Evolutionary conservation across 2,329 filamentous ascomycete species (phyloP).

Genomic region (Metarhizium guizhouense): DNA sequence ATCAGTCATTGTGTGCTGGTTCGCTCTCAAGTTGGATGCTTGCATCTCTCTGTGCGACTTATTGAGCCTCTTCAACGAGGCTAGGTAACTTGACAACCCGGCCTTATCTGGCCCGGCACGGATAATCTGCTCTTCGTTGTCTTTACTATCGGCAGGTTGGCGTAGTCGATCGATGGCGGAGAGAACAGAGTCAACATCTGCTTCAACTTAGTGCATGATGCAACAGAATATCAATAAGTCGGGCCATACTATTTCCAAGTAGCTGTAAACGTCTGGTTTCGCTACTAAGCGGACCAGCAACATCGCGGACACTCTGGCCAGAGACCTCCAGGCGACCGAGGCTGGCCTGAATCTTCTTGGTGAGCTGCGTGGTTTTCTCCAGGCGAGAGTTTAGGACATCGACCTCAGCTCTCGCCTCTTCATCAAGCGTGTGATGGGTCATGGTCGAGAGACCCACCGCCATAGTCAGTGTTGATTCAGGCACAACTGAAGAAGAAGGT

Average conservation of each 20-base stretch:
- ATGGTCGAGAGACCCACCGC: conserved; percentile 38
- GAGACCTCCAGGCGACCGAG: conserved; percentile 76
- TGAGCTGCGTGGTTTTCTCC: conserved; percentile 86
- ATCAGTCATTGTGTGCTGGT: conserved; percentile 80
- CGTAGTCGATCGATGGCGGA: conserved; percentile 80
- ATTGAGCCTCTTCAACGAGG: conserved; percentile 80
- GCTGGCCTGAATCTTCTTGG: conserved; percentile 90
- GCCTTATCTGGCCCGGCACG: conserved; percentile 76
- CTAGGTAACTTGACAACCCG: conserved; percentile 76
- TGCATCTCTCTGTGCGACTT: conserved; percentile 78
- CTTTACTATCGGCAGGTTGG: conserved; percentile 87
- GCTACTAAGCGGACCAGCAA: conserved; percentile 83
- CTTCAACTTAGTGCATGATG: conserved; percentile 9
- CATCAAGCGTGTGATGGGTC: conserved; percentile 46
- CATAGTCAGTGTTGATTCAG: conserved; percentile 25
- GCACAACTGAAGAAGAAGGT: not conserved
- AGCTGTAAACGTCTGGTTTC: conserved; percentile 85
- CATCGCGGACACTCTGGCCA: conserved; percentile 83
- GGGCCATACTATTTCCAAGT: conserved; percentile 63
- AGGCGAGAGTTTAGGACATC: conserved; percentile 65
- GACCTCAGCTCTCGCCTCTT: conserved; percentile 61
- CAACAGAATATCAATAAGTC: not conserved
- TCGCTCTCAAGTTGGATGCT: conserved; percentile 82
- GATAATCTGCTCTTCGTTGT: conserved; percentile 85
- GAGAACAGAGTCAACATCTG: conserved; percentile 79